Percentiles rank a stretch among this genome's conserved stretches.
phyloP scores from a whole-genome alignment of 2,329 filamentous ascomycete species.

The Penicillium crustosum region DNA sequence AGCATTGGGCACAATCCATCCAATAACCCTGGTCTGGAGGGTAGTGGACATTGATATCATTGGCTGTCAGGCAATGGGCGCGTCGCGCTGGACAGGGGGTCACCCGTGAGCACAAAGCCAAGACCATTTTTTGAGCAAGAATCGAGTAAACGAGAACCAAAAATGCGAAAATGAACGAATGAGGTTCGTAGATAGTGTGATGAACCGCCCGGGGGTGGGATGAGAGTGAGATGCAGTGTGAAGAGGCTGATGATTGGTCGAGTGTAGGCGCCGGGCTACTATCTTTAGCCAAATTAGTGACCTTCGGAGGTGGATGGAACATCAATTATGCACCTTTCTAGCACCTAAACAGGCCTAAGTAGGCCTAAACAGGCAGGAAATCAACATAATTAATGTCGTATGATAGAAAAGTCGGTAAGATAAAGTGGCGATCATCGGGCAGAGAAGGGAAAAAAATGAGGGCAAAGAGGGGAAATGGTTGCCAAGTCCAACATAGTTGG shows the following conservation, averaged over 20 bases:
- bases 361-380: neutral
- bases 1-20: constrained; percentile 30
- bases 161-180: constrained; percentile 14
- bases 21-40: constrained; percentile 11
- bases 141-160: constrained; percentile 2
- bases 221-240: constrained; percentile 10
- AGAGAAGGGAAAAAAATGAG: neutral
- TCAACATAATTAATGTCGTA: neutral
- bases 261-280: constrained; percentile 31
- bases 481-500: neutral
- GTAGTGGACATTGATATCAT: constrained; percentile 8
- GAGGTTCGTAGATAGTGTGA: constrained; percentile 19
- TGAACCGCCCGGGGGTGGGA: constrained; percentile 19
- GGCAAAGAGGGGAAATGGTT: constrained; percentile 1
- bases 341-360: neutral
- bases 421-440: neutral
- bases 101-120: constrained; percentile 4
- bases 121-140: constrained; percentile 20
- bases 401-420: constrained; percentile 1
- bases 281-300: constrained; percentile 31
- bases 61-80: constrained; percentile 21
- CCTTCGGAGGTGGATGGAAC: constrained; percentile 10
- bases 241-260: constrained; percentile 24
- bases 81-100: constrained; percentile 19
- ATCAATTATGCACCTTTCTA: constrained; percentile 13